Evolutionary conservation across 176 grass and related monocot genomes (phyloP).

Genomic region (Pontederia paniculata): DNA sequence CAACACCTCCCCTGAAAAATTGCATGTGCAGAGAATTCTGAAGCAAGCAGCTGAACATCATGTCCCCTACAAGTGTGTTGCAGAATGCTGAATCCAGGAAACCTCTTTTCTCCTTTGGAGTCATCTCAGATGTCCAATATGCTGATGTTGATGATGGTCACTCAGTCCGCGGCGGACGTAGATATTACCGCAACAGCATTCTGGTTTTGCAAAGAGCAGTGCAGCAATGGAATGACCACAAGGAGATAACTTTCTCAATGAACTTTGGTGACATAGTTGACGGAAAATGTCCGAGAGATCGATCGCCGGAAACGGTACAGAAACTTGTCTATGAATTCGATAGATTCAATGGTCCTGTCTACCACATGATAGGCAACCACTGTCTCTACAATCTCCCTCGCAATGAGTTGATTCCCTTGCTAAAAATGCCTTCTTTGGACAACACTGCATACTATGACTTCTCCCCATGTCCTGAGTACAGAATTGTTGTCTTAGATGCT

Average conservation of each 20-base stretch:
- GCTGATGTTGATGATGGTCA: constrained; percentile 68
- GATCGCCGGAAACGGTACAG: not conserved
- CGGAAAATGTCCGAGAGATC: not conserved
- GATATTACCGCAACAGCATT: constrained; percentile 78
- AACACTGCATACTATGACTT: constrained; percentile 13
- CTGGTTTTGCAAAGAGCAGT: constrained; percentile 23
- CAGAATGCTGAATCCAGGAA: constrained; percentile 12
- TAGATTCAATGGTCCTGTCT: constrained; percentile 2
- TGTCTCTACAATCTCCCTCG: constrained; percentile 19
- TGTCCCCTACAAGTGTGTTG: constrained; percentile 14
- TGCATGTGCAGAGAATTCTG: not conserved
- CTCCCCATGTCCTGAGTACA: not conserved
- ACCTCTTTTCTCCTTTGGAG: constrained; percentile 68
- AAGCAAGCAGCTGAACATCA: constrained; percentile 4
- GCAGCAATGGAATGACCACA: not conserved
- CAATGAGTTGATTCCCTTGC: not conserved
- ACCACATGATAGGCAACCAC: constrained; percentile 15
- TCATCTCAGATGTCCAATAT: constrained; percentile 72
- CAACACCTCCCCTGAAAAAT: no score
- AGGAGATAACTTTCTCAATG: not conserved
- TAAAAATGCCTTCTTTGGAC: constrained; percentile 6
- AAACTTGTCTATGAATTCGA: constrained; percentile 4
- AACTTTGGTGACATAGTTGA: constrained; percentile 6
- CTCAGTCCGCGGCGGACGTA: constrained; percentile 51
- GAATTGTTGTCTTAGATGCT: constrained; percentile 4